Evolutionary conservation across 2,329 filamentous ascomycete genomes (phyloP).

Genomic region (Sordariomycetes sp.): DNA sequence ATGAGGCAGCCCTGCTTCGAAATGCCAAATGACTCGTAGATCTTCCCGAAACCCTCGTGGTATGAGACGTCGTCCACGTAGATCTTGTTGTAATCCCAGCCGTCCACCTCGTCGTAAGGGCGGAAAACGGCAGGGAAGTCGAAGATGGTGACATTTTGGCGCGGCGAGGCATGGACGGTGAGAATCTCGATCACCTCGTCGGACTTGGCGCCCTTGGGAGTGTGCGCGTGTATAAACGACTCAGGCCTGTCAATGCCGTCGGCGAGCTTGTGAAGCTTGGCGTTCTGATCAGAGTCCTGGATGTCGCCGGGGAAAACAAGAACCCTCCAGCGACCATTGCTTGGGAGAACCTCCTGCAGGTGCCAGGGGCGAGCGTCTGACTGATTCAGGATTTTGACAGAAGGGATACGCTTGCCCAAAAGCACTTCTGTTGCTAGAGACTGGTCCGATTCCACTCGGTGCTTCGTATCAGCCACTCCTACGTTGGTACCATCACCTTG

Average conservation of each 20-base stretch:
- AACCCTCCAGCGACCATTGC: conserved; percentile 49
- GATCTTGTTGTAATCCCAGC: conserved; percentile 48
- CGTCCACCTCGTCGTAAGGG: conserved; percentile 32
- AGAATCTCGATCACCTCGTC: conserved; percentile 45
- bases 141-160: conserved; percentile 37
- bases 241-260: conserved; percentile 20
- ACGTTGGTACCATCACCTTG: conserved; percentile 35
- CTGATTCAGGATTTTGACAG: conserved; percentile 51
- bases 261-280: conserved; percentile 37
- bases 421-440: conserved; percentile 27
- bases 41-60: conserved; percentile 34
- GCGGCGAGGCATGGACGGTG: conserved; percentile 46
- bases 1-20: conserved; percentile 21
- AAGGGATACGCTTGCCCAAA: conserved; percentile 48
- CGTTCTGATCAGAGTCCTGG: conserved; percentile 27
- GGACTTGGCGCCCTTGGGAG: conserved; percentile 1
- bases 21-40: conserved; percentile 31
- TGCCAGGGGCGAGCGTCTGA: conserved; percentile 45
- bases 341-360: conserved; percentile 44
- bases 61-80: conserved; percentile 45
- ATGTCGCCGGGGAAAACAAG: conserved; percentile 56
- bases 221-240: conserved; percentile 6
- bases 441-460: conserved; percentile 10
- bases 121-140: conserved; percentile 41
- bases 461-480: conserved; percentile 3